Evolutionary conservation across 768 basidiomycete species (phyloP), one percentile per base, ranked within the genome.

Genomic region (Xanthoconium stramineum): DNA sequence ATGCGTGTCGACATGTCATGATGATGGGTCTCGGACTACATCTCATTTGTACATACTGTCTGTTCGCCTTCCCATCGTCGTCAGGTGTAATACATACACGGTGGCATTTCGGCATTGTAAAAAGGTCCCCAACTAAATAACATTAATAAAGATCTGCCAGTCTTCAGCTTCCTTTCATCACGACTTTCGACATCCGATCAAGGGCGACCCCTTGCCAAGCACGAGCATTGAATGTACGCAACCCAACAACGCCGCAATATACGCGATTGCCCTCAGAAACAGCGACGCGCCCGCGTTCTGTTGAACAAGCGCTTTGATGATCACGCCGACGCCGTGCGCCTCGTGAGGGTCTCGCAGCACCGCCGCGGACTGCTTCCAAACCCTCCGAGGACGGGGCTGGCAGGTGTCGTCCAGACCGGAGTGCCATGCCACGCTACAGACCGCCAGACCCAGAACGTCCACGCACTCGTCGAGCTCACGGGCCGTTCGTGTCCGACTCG

Each of bases 271-370:
- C 38, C 53, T 53, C 47, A 64, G 32, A 17, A 64, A 45, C 38
- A 66, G 13, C 17, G 47, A 40, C 6, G 55, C 52, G 13, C 58
- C 49, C 2, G 49, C 48, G 12, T 56, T 50, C 40, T 61, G 63
- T 43, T 64, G 63, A 5, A 28, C 59, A 1, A 65, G 50, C 8
- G 64, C 61, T 38, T 66, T 66, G 55, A 66, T 14, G 40, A 66
- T 37, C 37, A 56, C 36, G 0, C 61, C 58, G 9, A 58, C 45
- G 3, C 64, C 64, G 20, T 9, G 59, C 17, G 57, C 63, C 44
- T 64, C 57, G 52, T 64, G 46, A 19, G 52, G 39, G 42, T 53
- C 32, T 32, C 32, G 32, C 14, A 9, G 4, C 45, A 5, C 8
- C 30, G 17, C 15, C 46, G n/a, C n/a, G n/a, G n/a, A n/a, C n/a